Conservation (phyloP, 2,329 filamentous ascomycete genomes). For the Talaromyces sp. region DNA sequence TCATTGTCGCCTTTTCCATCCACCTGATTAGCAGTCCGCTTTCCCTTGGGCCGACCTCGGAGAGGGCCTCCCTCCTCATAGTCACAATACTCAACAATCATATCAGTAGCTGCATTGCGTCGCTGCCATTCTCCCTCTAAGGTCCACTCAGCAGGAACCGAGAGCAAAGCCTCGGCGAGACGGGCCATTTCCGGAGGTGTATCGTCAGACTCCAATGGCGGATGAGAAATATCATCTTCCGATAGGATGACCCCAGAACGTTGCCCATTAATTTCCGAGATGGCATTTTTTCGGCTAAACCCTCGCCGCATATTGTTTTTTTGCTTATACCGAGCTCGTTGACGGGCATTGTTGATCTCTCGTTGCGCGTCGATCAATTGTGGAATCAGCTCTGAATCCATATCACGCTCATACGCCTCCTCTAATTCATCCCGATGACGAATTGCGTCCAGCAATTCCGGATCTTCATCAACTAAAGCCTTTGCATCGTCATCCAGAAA, state of each 20-base stretch:
- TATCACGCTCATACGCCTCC: too few species aligned
- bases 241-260: slow-evolving; percentile 9
- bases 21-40: not conserved
- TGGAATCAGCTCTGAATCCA: too few species aligned
- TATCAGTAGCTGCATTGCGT: not conserved
- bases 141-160: not conserved
- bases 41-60: slow-evolving; percentile 12
- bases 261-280: slow-evolving; percentile 15
- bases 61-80: slow-evolving; percentile 16
- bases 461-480: too few species aligned
- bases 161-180: not conserved
- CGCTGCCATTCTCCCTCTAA: slow-evolving; percentile 3
- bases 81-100: not conserved
- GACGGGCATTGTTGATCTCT: slow-evolving; percentile 12
- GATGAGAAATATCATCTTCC: slow-evolving; percentile 4
- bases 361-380: too few species aligned
- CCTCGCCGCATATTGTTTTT: slow-evolving; percentile 8
- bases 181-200: too few species aligned
- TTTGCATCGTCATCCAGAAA: too few species aligned
- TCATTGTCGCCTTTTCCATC: too few species aligned
- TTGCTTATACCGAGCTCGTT: slow-evolving; percentile 10
- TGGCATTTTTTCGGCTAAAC: slow-evolving; percentile 14
- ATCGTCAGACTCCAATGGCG: not conserved
- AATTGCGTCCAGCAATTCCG: too few species aligned
- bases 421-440: too few species aligned